Conservation (phyloP, 495 filamentous ascomycete genomes). For the Talaromyces adpressus region DNA sequence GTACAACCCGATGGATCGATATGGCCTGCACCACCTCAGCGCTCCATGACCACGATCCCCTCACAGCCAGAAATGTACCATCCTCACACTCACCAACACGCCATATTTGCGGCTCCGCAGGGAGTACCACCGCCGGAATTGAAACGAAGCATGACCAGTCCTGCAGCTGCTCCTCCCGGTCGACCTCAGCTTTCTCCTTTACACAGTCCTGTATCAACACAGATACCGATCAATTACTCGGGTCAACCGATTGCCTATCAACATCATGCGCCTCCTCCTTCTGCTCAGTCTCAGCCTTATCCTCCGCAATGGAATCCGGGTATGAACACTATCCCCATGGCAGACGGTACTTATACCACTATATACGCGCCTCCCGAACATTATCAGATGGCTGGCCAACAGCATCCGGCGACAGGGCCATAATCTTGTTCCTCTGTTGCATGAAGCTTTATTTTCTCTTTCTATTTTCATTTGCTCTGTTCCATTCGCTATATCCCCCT, state of each 20-base stretch:
- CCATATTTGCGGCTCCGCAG: background rate
- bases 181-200: constrained; percentile 10
- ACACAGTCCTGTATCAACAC: constrained; percentile 24
- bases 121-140: constrained; percentile 21
- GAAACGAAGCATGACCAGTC: constrained; percentile 39
- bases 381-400: constrained; percentile 27
- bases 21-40: constrained; percentile 1
- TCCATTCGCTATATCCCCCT: background rate
- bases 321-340: constrained; percentile 31
- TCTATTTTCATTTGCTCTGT: constrained; percentile 12
- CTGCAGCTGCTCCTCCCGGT: constrained; percentile 18
- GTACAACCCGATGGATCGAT: background rate
- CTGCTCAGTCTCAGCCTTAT: background rate
- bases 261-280: background rate
- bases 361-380: constrained; percentile 22
- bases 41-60: background rate
- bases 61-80: constrained; percentile 20
- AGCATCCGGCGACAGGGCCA: constrained; percentile 19
- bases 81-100: background rate
- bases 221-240: constrained; percentile 28
- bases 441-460: constrained; percentile 10
- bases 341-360: constrained; percentile 29
- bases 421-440: constrained; percentile 15
- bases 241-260: constrained; percentile 21
- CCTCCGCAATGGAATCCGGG: constrained; percentile 24